phyloP scores from a whole-genome alignment of 371 early-diverging fungal genomes.

The Saksenaea oblongispora region DNA sequence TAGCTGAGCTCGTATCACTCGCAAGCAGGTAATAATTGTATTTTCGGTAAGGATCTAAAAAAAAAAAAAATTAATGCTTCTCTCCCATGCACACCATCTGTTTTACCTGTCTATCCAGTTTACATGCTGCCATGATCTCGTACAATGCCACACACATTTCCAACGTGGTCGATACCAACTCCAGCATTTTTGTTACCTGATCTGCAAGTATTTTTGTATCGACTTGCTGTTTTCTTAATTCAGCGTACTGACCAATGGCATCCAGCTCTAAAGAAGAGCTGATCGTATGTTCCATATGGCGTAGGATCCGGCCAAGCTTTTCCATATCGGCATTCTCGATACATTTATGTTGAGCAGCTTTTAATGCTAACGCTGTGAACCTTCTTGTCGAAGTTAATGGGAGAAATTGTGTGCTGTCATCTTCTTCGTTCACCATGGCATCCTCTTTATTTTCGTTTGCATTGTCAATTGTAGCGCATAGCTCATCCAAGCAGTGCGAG shows the following conservation, averaged over 20 bases:
- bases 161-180: conserved; percentile 17
- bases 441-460: not conserved
- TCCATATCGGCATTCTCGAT: conserved; percentile 3
- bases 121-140: conserved; percentile 26
- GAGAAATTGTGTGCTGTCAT: not conserved
- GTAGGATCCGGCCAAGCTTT: conserved; percentile 8
- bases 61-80: not conserved
- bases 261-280: not conserved
- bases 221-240: not conserved
- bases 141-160: conserved; percentile 29
- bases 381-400: not conserved
- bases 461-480: not conserved
- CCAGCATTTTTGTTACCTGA: not conserved
- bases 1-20: conserved; percentile 29
- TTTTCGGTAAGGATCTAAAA: conserved; percentile 22
- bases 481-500: not conserved
- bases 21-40: conserved; percentile 31
- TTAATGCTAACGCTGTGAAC: conserved; percentile 5
- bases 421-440: not conserved
- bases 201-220: not conserved
- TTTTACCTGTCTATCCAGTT: conserved; percentile 30
- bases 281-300: conserved; percentile 3
- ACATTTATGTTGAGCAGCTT: conserved; percentile 5
- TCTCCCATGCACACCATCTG: not conserved
- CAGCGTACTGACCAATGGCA: not conserved